These are phyloP conservation scores for Yarrowia hollandica DNA, from an alignment of 805 yeast species.

Conservation along the genomic window DNA sequence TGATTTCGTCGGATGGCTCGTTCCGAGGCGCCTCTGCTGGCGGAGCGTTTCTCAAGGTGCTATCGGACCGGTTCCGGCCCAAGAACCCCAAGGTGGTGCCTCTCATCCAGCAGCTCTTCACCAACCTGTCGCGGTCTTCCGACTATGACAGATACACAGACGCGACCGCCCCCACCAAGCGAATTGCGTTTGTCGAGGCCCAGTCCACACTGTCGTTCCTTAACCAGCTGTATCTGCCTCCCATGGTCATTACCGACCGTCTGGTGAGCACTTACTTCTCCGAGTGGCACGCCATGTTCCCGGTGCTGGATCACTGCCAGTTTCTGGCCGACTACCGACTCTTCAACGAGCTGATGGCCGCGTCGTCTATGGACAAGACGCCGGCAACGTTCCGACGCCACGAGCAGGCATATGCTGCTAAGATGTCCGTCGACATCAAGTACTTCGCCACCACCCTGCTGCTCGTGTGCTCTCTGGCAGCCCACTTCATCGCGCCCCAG, in stretches of 20 bases:
- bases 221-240: slow-evolving; percentile 43
- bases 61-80: slow-evolving; percentile 37
- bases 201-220: slow-evolving; percentile 21
- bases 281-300: slow-evolving; percentile 73
- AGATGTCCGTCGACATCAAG: slow-evolving; percentile 27
- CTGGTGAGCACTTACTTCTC: slow-evolving; percentile 67
- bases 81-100: slow-evolving; percentile 35
- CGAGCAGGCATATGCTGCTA: slow-evolving; percentile 16
- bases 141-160: slow-evolving; percentile 12
- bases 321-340: slow-evolving; percentile 61
- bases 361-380: slow-evolving; percentile 17
- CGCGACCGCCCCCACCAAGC: slow-evolving; percentile 17
- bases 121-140: slow-evolving; percentile 25
- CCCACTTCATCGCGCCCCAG: slow-evolving; percentile 30
- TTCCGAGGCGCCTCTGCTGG: slow-evolving; percentile 43
- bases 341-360: slow-evolving; percentile 38
- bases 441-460: slow-evolving; percentile 37
- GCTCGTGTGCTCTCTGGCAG: slow-evolving; percentile 38
- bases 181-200: slow-evolving; percentile 17
- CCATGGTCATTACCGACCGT: slow-evolving; percentile 64
- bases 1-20: slow-evolving; percentile 39
- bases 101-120: slow-evolving; percentile 19
- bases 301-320: slow-evolving; percentile 67
- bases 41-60: slow-evolving; percentile 37
- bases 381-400: slow-evolving; percentile 4